phyloP scores from a whole-genome alignment of 148 eudicot species.

The Cornus controversa region DNA sequence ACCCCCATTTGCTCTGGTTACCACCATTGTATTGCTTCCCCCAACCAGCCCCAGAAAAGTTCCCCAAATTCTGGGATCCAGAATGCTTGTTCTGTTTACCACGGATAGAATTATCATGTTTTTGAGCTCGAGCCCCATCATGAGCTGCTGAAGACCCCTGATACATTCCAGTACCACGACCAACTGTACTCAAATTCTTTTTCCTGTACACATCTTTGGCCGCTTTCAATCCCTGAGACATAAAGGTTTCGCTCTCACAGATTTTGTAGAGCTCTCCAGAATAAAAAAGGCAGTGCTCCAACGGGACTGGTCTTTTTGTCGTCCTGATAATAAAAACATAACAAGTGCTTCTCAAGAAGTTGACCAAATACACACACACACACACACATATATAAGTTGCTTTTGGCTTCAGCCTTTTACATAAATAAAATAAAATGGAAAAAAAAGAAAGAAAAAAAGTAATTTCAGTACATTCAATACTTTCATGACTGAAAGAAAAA shows the following conservation, averaged over 20 bases:
- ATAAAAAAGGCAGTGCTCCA: constrained; percentile 93
- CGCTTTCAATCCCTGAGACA: constrained; percentile 75
- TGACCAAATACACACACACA: neutral
- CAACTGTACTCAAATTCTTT: constrained; percentile 46
- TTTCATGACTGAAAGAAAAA: neutral
- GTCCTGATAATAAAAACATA: constrained; percentile 57
- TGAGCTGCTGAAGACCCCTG: constrained; percentile 58
- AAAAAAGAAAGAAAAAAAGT: neutral
- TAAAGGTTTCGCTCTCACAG: constrained; percentile 70
- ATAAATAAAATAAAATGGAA: neutral
- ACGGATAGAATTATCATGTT: constrained; percentile 50
- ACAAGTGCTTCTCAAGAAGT: constrained; percentile 6
- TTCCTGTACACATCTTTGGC: constrained; percentile 78
- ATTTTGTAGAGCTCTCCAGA: constrained; percentile 87
- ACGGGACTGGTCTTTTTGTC: constrained; percentile 92
- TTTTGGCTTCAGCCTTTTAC: neutral
- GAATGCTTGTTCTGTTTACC: constrained; percentile 77
- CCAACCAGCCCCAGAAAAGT: constrained; percentile 39
- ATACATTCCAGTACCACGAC: constrained; percentile 40
- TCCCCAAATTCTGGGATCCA: constrained; percentile 54
- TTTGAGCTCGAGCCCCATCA: constrained; percentile 53
- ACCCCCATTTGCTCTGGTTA: constrained; percentile 49
- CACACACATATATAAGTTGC: too few relatives aligned
- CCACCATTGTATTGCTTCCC: constrained; percentile 42
- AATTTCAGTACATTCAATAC: neutral